Percentiles rank a stretch among this genome's conserved stretches.
phyloP scores from a whole-genome alignment of 495 filamentous ascomycete species.

The Penicillium paxilli region DNA sequence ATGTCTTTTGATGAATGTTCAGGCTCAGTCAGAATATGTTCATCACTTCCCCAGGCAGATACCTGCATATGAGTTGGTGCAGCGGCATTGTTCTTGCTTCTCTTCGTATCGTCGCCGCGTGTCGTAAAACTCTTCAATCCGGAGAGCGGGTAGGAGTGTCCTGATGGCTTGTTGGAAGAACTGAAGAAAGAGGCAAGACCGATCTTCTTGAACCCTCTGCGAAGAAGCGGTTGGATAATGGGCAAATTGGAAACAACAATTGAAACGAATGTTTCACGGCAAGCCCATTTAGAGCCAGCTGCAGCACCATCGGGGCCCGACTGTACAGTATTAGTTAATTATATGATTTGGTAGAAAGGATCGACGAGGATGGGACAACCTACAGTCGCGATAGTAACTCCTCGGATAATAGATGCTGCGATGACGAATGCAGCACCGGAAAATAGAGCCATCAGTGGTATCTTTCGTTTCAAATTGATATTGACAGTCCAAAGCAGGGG shows the following conservation, averaged over 20 bases:
- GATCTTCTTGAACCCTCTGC: conserved; percentile 28
- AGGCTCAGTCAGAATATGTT: conserved; percentile 23
- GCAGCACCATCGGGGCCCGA: conserved; percentile 36
- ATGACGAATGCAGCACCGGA: conserved; percentile 58
- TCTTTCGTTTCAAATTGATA: conserved; percentile 43
- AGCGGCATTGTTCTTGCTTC: conserved; percentile 9
- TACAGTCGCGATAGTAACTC: conserved; percentile 50
- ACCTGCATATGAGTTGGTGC: conserved; percentile 14
- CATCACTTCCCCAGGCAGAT: conserved; percentile 33
- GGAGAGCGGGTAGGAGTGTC: conserved; percentile 21
- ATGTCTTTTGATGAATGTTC: conserved; percentile 20
- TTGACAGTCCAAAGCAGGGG: conserved; percentile 52
- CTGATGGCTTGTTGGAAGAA: conserved; percentile 16
- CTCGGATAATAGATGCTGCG: conserved; percentile 54
- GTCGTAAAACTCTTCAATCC: conserved; percentile 15
- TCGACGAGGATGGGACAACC: not conserved
- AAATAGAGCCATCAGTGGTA: conserved; percentile 52
- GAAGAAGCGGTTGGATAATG: conserved; percentile 54
- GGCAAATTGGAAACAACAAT: conserved; percentile 57
- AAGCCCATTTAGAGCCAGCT: conserved; percentile 54
- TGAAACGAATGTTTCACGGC: conserved; percentile 58
- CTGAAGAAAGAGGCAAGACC: conserved; percentile 33
- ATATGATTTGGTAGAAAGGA: not conserved
- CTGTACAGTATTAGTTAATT: conserved; percentile 2
- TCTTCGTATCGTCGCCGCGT: conserved; percentile 12